Percentiles rank a stretch among this genome's conserved stretches.
These are phyloP conservation scores for Mycena capillaripes DNA, from an alignment of 768 basidiomycete genomes.

Conservation along the genomic window DNA sequence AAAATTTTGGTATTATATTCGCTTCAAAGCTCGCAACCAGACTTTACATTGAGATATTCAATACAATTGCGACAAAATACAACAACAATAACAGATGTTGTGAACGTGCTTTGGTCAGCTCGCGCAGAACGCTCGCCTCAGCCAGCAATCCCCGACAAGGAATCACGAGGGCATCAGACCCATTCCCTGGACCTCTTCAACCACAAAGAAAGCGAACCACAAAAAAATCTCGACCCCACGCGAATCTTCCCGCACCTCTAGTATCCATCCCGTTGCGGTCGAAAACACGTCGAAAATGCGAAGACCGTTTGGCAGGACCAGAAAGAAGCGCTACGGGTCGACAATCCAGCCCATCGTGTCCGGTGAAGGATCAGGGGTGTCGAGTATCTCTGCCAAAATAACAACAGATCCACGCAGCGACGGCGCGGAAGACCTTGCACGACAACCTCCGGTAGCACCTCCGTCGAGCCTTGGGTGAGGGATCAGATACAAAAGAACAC, in stretches of 20 bases:
- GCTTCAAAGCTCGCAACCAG: too few relatives aligned
- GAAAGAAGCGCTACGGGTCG: slow-evolving; percentile 1
- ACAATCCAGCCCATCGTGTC: slow-evolving; percentile 10
- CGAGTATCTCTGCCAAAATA: slow-evolving; percentile 9
- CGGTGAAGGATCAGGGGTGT: slow-evolving; percentile 9
- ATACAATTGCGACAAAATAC: too few relatives aligned
- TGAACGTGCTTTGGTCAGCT: too few relatives aligned
- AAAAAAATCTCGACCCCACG: too few relatives aligned
- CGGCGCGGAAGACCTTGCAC: slow-evolving; percentile 1
- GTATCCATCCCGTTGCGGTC: too few relatives aligned
- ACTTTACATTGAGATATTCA: too few relatives aligned
- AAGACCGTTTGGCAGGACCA: slow-evolving; percentile 2
- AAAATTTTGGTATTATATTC: too few relatives aligned
- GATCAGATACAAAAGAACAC: slow-evolving; percentile 3
- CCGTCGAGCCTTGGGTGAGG: slow-evolving; percentile 1
- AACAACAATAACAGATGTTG: too few relatives aligned
- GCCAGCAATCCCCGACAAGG: background rate
- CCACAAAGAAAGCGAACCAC: too few relatives aligned
- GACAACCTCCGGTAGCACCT: background rate
- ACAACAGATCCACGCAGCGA: slow-evolving; percentile 9
- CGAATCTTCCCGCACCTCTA: too few relatives aligned
- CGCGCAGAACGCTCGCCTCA: background rate
- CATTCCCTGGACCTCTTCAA: background rate
- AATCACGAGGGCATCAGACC: background rate
- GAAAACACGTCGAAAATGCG: too few relatives aligned